phyloP scores from a whole-genome alignment of 164 flowering plant genomes.

The Piper longum region DNA sequence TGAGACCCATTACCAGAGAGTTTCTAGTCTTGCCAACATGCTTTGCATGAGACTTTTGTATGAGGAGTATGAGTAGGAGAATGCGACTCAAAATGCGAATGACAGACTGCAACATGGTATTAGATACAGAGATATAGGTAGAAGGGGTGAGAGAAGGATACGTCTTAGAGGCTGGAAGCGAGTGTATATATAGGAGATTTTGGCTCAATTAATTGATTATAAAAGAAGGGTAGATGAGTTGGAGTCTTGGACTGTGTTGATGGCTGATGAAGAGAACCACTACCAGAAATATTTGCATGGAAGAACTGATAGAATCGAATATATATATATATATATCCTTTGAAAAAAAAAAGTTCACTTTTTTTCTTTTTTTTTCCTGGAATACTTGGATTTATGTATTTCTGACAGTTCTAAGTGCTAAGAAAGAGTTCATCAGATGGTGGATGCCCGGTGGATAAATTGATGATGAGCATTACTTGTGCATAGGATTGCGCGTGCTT shows the following conservation, averaged over 20 bases:
- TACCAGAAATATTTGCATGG: neutral
- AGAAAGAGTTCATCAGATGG: neutral
- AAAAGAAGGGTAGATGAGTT: neutral
- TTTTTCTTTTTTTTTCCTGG: neutral
- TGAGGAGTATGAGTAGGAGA: conserved; percentile 5
- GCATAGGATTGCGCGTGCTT: conserved; percentile 2
- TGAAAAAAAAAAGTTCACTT: neutral
- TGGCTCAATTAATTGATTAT: neutral
- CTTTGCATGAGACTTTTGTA: conserved; percentile 23
- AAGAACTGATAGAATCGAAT: neutral
- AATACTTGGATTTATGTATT: neutral
- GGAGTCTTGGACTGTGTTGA: neutral
- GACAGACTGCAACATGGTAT: neutral
- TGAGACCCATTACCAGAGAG: conserved; percentile 38
- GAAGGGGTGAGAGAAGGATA: neutral
- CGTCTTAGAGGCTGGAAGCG: neutral
- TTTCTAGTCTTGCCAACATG: neutral
- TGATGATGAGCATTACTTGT: neutral
- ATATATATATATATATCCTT: no score
- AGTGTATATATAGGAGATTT: neutral
- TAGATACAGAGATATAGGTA: neutral
- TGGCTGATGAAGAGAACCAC: neutral
- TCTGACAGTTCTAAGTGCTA: neutral
- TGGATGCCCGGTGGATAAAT: neutral
- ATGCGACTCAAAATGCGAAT: conserved; percentile 1